Percentiles rank a stretch among this genome's conserved stretches.
These are phyloP conservation scores for Aspergillus uvarum DNA, from an alignment of 2,329 filamentous ascomycete genomes.

Conservation along the genomic window DNA sequence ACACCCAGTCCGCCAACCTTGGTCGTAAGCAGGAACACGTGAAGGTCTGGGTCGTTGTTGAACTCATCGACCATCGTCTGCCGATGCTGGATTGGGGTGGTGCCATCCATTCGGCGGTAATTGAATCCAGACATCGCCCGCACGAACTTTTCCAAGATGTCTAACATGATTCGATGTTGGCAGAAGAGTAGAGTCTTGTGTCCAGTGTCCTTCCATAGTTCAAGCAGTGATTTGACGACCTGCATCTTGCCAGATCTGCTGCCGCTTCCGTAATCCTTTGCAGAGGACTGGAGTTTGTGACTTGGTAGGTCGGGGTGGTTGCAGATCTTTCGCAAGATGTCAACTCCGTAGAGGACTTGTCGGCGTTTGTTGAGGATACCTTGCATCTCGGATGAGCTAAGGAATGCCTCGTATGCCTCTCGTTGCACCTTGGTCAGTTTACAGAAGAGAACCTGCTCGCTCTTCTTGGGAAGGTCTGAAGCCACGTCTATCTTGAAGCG, in stretches of 20 bases:
- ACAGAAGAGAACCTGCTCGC: constrained; percentile 93
- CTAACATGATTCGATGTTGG: constrained; percentile 91
- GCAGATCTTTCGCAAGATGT: constrained; percentile 91
- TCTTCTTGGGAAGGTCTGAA: constrained; percentile 90
- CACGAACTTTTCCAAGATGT: constrained; percentile 86
- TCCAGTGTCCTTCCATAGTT: constrained; percentile 86
- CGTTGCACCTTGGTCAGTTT: constrained; percentile 80
- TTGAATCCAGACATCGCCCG: constrained; percentile 65
- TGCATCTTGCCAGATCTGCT: constrained; percentile 93
- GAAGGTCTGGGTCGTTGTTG: constrained; percentile 74
- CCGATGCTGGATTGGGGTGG: constrained; percentile 82
- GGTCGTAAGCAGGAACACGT: constrained; percentile 91
- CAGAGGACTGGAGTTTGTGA: constrained; percentile 58
- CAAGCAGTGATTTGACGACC: constrained; percentile 81
- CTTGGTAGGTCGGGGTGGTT: constrained; percentile 91
- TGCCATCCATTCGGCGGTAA: constrained; percentile 90
- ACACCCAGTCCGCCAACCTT: constrained; percentile 92
- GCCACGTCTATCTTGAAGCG: constrained; percentile 92
- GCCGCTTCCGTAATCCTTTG: constrained; percentile 70
- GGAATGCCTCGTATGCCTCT: constrained; percentile 75
- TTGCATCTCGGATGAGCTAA: constrained; percentile 80
- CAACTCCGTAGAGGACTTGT: constrained; percentile 84
- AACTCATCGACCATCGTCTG: constrained; percentile 90
- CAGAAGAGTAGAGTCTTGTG: constrained; percentile 94
- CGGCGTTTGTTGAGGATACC: constrained; percentile 72